Conservation (phyloP, 2,329 filamentous ascomycete genomes). For the Aspergillus ochraceoroseus region DNA sequence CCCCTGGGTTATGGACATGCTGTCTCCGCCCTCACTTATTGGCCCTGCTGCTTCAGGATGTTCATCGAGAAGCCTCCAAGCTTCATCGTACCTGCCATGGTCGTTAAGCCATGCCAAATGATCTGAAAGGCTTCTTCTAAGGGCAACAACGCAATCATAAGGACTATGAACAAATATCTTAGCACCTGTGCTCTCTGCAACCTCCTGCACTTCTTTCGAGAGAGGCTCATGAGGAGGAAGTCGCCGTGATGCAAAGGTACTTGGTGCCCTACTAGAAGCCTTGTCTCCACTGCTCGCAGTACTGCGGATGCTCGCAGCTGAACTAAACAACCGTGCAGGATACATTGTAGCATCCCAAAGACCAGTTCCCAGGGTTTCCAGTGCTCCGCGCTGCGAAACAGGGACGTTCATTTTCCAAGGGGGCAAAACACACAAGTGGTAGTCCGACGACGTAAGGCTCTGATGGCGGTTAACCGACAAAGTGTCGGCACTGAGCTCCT, state of each 20-base stretch:
- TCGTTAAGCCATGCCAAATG: constrained; percentile 82
- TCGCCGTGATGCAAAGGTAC: constrained; percentile 54
- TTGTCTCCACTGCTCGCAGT: constrained; percentile 56
- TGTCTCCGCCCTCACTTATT: constrained; percentile 36
- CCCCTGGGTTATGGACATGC: constrained; percentile 29
- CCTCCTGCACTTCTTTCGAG: constrained; percentile 45
- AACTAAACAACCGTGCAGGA: constrained; percentile 80
- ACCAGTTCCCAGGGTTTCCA: constrained; percentile 68
- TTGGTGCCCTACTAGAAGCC: constrained; percentile 47
- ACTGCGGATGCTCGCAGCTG: constrained; percentile 67
- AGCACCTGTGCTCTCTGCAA: constrained; percentile 53
- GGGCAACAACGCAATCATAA: constrained; percentile 90
- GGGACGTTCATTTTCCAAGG: constrained; percentile 64
- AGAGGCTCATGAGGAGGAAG: constrained; percentile 39
- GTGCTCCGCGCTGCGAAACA: constrained; percentile 63
- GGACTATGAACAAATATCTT: constrained; percentile 95
- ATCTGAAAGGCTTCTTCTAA: constrained; percentile 79
- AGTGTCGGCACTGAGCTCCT: constrained; percentile 80
- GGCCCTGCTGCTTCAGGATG: constrained; percentile 65
- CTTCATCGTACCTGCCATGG: constrained; percentile 72
- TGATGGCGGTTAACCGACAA: constrained; percentile 83
- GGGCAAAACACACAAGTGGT: constrained; percentile 80
- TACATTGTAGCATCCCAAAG: constrained; percentile 91
- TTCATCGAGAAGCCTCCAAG: constrained; percentile 83
- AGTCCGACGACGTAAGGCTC: constrained; percentile 79